These are phyloP conservation scores for Pythium apleroticum DNA, from an alignment of 352 stramenopile genomes.

Conservation along the genomic window DNA sequence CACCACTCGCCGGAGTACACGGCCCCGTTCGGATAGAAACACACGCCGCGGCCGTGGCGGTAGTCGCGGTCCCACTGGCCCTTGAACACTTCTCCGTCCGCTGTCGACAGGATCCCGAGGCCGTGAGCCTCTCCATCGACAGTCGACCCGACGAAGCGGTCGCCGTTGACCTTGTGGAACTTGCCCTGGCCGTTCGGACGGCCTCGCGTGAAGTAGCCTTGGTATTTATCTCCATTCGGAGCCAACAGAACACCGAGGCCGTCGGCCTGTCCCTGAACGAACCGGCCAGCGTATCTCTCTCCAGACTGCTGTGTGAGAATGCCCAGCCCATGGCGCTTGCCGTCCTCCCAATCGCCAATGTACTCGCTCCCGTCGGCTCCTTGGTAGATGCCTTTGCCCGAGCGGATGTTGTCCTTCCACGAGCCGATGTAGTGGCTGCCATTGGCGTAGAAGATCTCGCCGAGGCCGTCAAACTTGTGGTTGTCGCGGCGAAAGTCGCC, in stretches of 20 bases:
- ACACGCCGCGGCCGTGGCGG: conserved; percentile 64
- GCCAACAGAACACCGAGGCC: conserved; percentile 63
- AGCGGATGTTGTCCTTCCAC: conserved; percentile 70
- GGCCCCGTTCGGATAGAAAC: conserved; percentile 73
- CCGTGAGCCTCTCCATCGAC: conserved; percentile 65
- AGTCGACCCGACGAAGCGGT: conserved; percentile 69
- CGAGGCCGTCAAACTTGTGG: conserved; percentile 72
- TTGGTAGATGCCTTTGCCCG: conserved; percentile 71
- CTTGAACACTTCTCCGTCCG: conserved; percentile 91
- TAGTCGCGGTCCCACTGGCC: conserved; percentile 65
- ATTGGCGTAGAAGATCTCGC: conserved; percentile 81
- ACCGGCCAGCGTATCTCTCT: conserved; percentile 88
- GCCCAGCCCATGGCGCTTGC: conserved; percentile 78
- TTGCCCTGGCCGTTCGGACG: conserved; percentile 55
- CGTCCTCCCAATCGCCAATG: conserved; percentile 69
- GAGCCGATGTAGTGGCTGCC: conserved; percentile 85
- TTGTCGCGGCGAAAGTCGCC: conserved; percentile 56
- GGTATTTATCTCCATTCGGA: conserved; percentile 83
- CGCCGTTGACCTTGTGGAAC: conserved; percentile 69
- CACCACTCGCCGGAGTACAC: conserved; percentile 77
- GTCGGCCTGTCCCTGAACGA: conserved; percentile 68
- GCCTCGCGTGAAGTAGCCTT: conserved; percentile 57
- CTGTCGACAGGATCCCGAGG: conserved; percentile 69
- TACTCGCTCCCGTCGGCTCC: conserved; percentile 57
- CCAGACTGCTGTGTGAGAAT: conserved; percentile 75